Evolutionary conservation across 805 yeast species (phyloP).

Genomic region (Wickerhamiella kurtzmanii): DNA sequence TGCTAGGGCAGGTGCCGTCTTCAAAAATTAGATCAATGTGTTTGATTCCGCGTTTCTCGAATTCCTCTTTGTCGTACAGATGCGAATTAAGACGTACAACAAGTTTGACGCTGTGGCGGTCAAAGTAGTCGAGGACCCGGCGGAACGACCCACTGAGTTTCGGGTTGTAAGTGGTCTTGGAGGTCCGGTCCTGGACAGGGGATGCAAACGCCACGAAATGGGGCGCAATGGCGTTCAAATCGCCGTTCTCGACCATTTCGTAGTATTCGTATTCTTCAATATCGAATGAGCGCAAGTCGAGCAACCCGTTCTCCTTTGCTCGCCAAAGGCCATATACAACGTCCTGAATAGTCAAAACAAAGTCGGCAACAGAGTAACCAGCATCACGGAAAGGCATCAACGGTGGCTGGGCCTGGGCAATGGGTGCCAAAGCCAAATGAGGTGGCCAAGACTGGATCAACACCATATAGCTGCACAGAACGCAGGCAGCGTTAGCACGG

Average conservation of each 20-base stretch:
- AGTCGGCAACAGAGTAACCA: slow-evolving; percentile 92
- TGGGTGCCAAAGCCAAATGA: slow-evolving; percentile 90
- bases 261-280: slow-evolving; percentile 88
- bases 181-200: slow-evolving; percentile 41
- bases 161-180: slow-evolving; percentile 6
- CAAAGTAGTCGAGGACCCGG: slow-evolving; percentile 69
- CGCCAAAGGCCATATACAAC: slow-evolving; percentile 95
- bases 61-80: slow-evolving; percentile 72
- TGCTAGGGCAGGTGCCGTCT: slow-evolving; percentile 94
- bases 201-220: slow-evolving; percentile 97
- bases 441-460: slow-evolving; percentile 97
- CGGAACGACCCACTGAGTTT: slow-evolving; percentile 21
- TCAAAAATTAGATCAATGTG: slow-evolving; percentile 95
- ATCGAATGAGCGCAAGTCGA: slow-evolving; percentile 71
- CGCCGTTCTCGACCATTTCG: slow-evolving; percentile 95
- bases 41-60: slow-evolving; percentile 67
- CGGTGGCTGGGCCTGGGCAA: slow-evolving; percentile 84
- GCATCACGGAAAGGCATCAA: slow-evolving; percentile 94
- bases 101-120: slow-evolving; percentile 58
- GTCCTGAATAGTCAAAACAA: slow-evolving; percentile 85
- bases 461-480: slow-evolving; percentile 87
- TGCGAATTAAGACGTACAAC: slow-evolving; percentile 90
- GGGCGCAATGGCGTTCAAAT: slow-evolving; percentile 79
- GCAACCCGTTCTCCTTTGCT: slow-evolving; percentile 82
- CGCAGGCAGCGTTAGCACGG: slow-evolving; percentile 88